Evolutionary conservation across 83 land plant genomes (phyloP).

Genomic region (Picea abies): DNA sequence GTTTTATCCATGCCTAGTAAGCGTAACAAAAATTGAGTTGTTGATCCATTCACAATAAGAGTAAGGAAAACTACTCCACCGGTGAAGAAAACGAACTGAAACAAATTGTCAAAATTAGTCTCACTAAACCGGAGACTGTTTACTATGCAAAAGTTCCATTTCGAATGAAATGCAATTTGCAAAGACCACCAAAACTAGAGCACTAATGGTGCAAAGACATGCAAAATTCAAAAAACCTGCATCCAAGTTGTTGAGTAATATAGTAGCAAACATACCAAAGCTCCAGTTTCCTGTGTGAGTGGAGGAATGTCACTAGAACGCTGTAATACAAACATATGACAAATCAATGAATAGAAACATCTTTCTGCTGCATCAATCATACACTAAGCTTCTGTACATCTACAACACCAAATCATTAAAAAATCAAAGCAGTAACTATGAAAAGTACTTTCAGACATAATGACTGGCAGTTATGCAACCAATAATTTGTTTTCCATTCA

Average conservation of each 20-base stretch:
- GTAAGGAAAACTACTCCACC: slow-evolving; percentile 96
- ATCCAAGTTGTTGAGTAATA: not conserved
- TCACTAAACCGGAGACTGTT: slow-evolving; percentile 6
- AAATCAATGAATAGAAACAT: too few relatives aligned
- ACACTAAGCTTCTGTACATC: too few relatives aligned
- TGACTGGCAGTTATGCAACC: too few relatives aligned
- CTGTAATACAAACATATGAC: too few relatives aligned
- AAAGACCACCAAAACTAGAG: not conserved
- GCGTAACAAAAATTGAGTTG: slow-evolving; percentile 82
- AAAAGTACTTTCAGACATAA: too few relatives aligned
- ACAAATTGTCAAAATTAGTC: not conserved
- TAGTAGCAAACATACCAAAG: slow-evolving; percentile 40
- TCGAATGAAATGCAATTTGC: slow-evolving; percentile 3
- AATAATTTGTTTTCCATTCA: too few relatives aligned
- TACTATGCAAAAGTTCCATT: slow-evolving; percentile 20
- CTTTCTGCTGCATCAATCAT: too few relatives aligned
- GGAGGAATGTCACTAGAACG: slow-evolving; percentile 12
- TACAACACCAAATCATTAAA: too few relatives aligned
- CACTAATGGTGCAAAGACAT: not conserved
- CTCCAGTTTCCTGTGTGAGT: slow-evolving; percentile 55
- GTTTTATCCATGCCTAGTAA: slow-evolving; percentile 60
- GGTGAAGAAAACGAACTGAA: slow-evolving; percentile 95
- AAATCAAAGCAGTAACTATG: too few relatives aligned
- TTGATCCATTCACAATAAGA: slow-evolving; percentile 94
- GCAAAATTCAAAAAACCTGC: not conserved